These are phyloP conservation scores for Dactylonectria estremocensis DNA, from an alignment of 2,329 filamentous ascomycete species.

Conservation along the genomic window DNA sequence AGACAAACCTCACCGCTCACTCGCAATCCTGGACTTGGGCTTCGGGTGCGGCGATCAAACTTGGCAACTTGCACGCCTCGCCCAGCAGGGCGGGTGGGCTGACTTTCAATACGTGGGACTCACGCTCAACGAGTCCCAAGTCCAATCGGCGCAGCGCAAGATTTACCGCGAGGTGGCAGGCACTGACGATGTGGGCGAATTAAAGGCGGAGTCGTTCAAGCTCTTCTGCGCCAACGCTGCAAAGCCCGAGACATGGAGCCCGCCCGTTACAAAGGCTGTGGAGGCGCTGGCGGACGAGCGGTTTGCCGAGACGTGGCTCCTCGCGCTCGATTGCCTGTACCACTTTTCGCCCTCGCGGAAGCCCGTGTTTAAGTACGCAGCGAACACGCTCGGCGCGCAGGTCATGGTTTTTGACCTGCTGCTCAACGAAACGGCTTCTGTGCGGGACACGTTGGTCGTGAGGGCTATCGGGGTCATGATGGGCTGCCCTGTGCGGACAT, in stretches of 20 bases:
- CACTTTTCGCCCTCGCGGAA: slow-evolving; percentile 69
- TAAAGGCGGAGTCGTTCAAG: slow-evolving; percentile 45
- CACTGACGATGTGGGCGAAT: neutral
- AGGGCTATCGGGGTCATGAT: slow-evolving; percentile 62
- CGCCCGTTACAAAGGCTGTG: slow-evolving; percentile 44
- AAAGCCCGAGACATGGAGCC: slow-evolving; percentile 60
- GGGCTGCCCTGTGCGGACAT: slow-evolving; percentile 64
- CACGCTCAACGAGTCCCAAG: slow-evolving; percentile 64
- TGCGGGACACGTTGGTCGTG: slow-evolving; percentile 52
- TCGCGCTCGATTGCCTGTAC: slow-evolving; percentile 71
- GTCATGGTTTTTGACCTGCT: slow-evolving; percentile 71
- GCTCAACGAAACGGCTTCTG: slow-evolving; percentile 52
- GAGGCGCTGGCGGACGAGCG: slow-evolving; percentile 44
- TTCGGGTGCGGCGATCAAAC: slow-evolving; percentile 74
- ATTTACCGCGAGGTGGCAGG: slow-evolving; percentile 45
- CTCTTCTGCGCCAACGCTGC: slow-evolving; percentile 67
- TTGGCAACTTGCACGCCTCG: slow-evolving; percentile 57
- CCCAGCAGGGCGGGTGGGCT: slow-evolving; percentile 38
- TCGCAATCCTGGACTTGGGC: slow-evolving; percentile 67
- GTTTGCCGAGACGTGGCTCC: slow-evolving; percentile 62
- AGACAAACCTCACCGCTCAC: slow-evolving; percentile 27
- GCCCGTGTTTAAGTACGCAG: slow-evolving; percentile 61
- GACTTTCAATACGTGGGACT: slow-evolving; percentile 67
- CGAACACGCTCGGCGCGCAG: slow-evolving; percentile 59
- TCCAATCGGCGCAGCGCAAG: slow-evolving; percentile 53